Conservation (phyloP, 2,329 filamentous ascomycete genomes). For the Botryosphaeria dothidea region DNA sequence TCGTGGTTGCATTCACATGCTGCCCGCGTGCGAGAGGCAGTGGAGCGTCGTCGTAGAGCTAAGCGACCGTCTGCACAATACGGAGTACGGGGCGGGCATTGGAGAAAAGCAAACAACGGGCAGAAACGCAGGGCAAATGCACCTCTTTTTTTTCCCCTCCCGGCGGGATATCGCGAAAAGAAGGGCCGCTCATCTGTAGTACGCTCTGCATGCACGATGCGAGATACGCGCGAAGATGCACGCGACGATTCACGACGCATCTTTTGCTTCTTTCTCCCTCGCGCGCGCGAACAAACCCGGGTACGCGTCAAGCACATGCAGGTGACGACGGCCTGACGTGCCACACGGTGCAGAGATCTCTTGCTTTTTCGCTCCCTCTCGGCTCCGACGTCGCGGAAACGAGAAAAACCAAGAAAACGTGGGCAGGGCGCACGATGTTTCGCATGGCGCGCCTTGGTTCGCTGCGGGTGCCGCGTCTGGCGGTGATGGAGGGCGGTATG, state of each 20-base stretch:
- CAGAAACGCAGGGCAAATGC: background rate
- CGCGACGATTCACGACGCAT: background rate
- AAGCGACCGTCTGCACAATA: too few species aligned
- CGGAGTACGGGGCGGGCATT: too few species aligned
- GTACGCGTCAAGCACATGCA: background rate
- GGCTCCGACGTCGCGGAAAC: conserved; percentile 4
- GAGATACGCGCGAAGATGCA: background rate
- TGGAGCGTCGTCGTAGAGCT: too few species aligned
- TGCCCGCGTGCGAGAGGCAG: too few species aligned
- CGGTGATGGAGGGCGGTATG: background rate
- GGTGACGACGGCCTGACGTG: conserved; percentile 2
- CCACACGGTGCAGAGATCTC: background rate
- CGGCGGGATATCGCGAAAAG: background rate
- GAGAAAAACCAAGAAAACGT: background rate
- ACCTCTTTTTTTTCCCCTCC: too few species aligned
- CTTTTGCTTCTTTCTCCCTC: too few species aligned
- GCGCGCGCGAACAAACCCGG: background rate
- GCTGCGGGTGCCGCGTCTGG: background rate
- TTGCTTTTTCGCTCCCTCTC: background rate
- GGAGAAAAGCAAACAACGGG: background rate
- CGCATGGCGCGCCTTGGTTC: background rate
- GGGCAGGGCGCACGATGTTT: conserved; percentile 1
- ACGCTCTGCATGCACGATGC: background rate
- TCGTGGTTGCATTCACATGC: too few species aligned
- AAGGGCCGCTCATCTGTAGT: too few species aligned